A percentile compares a stretch with the other conserved stretches of the same genome.
These are phyloP conservation scores for Gentiana dahurica DNA, from an alignment of 257 asterid genomes.

Conservation along the genomic window DNA sequence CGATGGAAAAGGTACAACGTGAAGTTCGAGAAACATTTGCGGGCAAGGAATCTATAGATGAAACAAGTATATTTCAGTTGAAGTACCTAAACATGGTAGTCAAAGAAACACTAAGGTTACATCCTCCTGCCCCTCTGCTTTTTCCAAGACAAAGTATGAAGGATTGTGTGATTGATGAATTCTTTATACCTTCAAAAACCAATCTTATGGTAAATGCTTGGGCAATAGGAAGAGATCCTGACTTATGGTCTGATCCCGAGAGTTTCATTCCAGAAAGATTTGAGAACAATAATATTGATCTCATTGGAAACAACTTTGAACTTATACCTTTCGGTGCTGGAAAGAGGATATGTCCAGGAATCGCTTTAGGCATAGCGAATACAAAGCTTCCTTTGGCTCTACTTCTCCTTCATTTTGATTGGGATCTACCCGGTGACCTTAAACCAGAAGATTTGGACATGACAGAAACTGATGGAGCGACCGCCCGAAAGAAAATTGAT, in stretches of 20 bases:
- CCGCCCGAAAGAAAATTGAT: too few species aligned
- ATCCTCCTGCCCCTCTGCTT: neutral
- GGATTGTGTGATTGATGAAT: constrained; percentile 5
- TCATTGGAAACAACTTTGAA: neutral
- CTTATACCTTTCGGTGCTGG: constrained; percentile 11
- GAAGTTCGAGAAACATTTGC: constrained; percentile 1
- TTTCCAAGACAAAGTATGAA: neutral
- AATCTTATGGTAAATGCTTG: constrained; percentile 5
- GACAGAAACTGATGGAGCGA: too few species aligned
- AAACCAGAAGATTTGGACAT: too few species aligned
- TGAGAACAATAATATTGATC: constrained; percentile 1
- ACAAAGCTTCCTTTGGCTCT: too few species aligned
- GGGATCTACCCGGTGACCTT: too few species aligned
- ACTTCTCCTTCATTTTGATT: neutral
- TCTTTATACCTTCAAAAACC: neutral
- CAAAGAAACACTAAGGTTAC: too few species aligned
- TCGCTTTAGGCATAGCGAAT: too few species aligned
- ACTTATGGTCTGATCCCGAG: constrained; percentile 6
- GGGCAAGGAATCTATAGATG: constrained; percentile 1
- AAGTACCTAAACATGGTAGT: constrained; percentile 2
- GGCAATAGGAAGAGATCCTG: constrained; percentile 1
- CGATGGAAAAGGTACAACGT: constrained; percentile 8
- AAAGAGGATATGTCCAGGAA: constrained; percentile 8
- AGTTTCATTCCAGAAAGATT: constrained; percentile 6
- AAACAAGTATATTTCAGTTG: neutral